These are phyloP conservation scores for Aspergillus tubingensis DNA, from an alignment of 2,329 filamentous ascomycete species.

Conservation along the genomic window DNA sequence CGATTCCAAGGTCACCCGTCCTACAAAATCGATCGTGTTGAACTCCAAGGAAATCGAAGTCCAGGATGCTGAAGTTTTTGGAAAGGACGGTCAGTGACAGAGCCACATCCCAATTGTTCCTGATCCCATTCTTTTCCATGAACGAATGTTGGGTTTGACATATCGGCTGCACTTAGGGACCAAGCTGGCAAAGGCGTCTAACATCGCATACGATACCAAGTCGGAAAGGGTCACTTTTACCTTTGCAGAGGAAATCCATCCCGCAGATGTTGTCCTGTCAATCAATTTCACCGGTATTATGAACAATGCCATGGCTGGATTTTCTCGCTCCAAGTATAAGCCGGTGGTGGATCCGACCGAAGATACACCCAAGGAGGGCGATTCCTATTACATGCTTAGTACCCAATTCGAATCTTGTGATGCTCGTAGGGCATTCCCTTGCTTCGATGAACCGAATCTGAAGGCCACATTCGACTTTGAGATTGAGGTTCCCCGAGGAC, in stretches of 20 bases:
- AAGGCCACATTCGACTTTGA: conserved; percentile 95
- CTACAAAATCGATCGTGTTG: conserved; percentile 75
- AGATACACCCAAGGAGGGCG: conserved; percentile 73
- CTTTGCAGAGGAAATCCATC: conserved; percentile 71
- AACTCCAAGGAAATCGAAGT: conserved; percentile 86
- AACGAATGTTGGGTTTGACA: not conserved
- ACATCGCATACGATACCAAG: conserved; percentile 77
- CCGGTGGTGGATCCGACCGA: conserved; percentile 69
- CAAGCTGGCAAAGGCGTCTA: conserved; percentile 54
- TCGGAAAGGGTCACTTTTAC: conserved; percentile 79
- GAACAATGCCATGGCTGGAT: conserved; percentile 90
- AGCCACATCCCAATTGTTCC: not conserved
- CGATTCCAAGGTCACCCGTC: conserved; percentile 68
- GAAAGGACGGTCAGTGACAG: conserved; percentile 35
- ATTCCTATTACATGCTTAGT: conserved; percentile 75
- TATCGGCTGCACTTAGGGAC: conserved; percentile 24
- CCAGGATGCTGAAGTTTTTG: conserved; percentile 53
- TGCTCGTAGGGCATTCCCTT: conserved; percentile 91
- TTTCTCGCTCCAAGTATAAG: conserved; percentile 94
- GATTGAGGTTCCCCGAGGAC: conserved; percentile 85
- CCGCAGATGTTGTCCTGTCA: conserved; percentile 67
- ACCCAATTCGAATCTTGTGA: conserved; percentile 98
- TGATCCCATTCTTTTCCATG: not conserved
- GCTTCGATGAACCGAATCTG: conserved; percentile 96
- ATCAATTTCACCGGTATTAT: conserved; percentile 79